These are phyloP conservation scores for Suzukiozyma palmioleophila DNA, from an alignment of 1,139 yeast genomes.

Conservation along the genomic window DNA sequence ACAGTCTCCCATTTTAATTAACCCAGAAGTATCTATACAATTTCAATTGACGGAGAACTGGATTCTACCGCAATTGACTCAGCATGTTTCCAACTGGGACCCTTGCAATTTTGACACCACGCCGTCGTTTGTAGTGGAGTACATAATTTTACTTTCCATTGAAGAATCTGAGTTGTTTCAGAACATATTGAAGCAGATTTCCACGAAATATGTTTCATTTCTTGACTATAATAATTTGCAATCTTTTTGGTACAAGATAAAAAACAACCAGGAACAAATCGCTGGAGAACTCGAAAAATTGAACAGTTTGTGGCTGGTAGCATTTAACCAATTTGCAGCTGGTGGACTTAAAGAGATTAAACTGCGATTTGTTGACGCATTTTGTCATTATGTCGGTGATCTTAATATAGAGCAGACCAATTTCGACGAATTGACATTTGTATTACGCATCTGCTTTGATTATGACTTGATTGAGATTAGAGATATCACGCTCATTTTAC, in stretches of 20 bases:
- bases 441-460: conserved; percentile 3
- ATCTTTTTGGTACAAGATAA: conserved; percentile 15
- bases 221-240: conserved; percentile 9
- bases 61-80: conserved; percentile 15
- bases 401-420: neutral
- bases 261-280: conserved; percentile 2
- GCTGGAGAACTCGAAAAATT: conserved; percentile 5
- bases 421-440: conserved; percentile 2
- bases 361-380: conserved; percentile 1
- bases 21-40: conserved; percentile 12
- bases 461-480: neutral
- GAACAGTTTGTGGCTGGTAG: conserved; percentile 4
- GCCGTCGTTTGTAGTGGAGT: conserved; percentile 14
- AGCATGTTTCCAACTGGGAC: conserved; percentile 12
- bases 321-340: conserved; percentile 1
- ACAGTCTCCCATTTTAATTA: conserved; percentile 9
- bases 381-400: conserved; percentile 1
- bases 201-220: conserved; percentile 11
- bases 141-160: conserved; percentile 13
- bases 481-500: conserved; percentile 15
- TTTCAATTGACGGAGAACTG: conserved; percentile 12
- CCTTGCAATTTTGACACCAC: conserved; percentile 7
- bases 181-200: conserved; percentile 9
- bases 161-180: conserved; percentile 12
- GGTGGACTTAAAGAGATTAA: neutral